Base-by-base conservation (phyloP, 768 basidiomycete genomes). In the Trametes cubensis region DNA sequence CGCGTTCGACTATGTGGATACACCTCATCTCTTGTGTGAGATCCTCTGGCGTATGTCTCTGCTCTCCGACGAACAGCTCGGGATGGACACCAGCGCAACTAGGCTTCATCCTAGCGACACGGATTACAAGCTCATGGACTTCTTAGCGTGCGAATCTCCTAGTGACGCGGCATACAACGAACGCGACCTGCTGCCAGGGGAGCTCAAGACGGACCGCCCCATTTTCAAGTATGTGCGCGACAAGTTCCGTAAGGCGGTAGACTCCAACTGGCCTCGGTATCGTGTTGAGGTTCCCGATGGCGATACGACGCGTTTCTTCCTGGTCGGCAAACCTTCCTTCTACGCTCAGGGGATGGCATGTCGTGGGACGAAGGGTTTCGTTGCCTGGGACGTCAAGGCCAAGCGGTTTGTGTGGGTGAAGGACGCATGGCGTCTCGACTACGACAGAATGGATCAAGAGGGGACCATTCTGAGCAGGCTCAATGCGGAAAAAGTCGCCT, bases 301-400 rank as follows among this genome's bases (percentile, higher is more conserved):
- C n/a, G 17, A n/a, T n/a, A 53, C 23, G 39, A 5, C 25, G 39
- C 39, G 51, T 2, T 26, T 17, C n/a, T 53, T 60, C 58, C 50
- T 60, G 1, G 38, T 60, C 15, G 49, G 42, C 17, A 34, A 20
- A 2, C 44, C 58, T 7, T 4, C 8, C 13, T 60, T 60, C 51
- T 11, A 20, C 18, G 39, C 58, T 2, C 3, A 11, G 1, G 60
- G 59, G 2, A 47, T 60, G 39, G 55, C 54, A 2, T 54, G 63
- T 2, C 58, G 59, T 2, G 58, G 46, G 0, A 64, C 63, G 6
- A 55, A 44, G 14, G 55, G 64, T 11, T 65, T 62, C 34, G 52
- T 65, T 11, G 64, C 64, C 0, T 46, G 34, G 44, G 60, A 65
- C 30, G 18, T 42, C 23, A 8, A 21, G 10, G 26, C 38, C 2